Evolutionary conservation across 2,329 filamentous ascomycete genomes (phyloP).

Genomic region (Aspergillus pseudonomiae): DNA sequence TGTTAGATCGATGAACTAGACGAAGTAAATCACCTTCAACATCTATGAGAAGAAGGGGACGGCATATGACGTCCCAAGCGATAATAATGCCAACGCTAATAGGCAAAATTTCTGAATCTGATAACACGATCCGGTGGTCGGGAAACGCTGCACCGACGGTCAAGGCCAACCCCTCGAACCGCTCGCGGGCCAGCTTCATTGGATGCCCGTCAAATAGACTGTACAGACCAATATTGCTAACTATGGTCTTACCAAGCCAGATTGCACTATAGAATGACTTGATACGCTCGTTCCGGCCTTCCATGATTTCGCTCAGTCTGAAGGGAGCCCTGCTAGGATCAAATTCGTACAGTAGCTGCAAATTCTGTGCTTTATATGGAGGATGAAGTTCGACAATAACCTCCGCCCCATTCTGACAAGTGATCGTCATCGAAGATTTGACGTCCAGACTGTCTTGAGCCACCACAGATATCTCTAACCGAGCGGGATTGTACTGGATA

Average conservation of each 20-base stretch:
- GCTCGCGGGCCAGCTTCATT: slow-evolving; percentile 20
- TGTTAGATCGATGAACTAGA: slow-evolving; percentile 22
- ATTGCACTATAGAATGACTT: slow-evolving; percentile 97
- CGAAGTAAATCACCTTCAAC: slow-evolving; percentile 20
- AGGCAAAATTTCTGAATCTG: slow-evolving; percentile 12
- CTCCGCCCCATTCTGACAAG: slow-evolving; percentile 15
- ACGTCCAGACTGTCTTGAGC: neutral
- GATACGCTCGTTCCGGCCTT: slow-evolving; percentile 88
- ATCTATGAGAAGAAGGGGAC: slow-evolving; percentile 10
- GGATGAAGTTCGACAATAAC: slow-evolving; percentile 14
- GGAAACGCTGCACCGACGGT: slow-evolving; percentile 15
- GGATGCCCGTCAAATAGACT: slow-evolving; percentile 75
- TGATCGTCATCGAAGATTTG: slow-evolving; percentile 7
- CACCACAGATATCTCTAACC: slow-evolving; percentile 9
- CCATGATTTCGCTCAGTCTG: slow-evolving; percentile 90
- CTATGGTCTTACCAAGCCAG: slow-evolving; percentile 83
- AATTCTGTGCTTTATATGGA: slow-evolving; percentile 48
- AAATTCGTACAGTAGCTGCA: slow-evolving; percentile 82
- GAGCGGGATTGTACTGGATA: slow-evolving; percentile 7
- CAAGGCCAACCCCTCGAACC: slow-evolving; percentile 67
- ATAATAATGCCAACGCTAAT: slow-evolving; percentile 19
- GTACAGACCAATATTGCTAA: slow-evolving; percentile 71
- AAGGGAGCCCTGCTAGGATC: slow-evolving; percentile 88
- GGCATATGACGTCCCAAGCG: slow-evolving; percentile 20
- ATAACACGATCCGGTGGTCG: slow-evolving; percentile 11